Evolutionary conservation across 257 asterid genomes (phyloP), one percentile per base, ranked within the genome.

Genomic region (Solanum chiquidenum): DNA sequence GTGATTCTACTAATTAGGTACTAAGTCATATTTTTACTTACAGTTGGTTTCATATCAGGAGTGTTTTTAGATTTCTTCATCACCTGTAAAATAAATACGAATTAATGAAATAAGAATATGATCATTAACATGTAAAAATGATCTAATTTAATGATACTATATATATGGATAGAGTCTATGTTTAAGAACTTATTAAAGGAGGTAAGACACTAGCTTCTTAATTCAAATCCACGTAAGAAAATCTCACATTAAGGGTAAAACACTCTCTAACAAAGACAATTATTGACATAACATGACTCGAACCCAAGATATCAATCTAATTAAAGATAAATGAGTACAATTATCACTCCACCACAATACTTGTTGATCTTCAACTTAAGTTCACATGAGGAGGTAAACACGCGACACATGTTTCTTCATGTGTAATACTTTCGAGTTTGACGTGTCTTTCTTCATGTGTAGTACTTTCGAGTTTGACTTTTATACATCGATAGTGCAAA

Each of bases 11-110:
- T 37, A 74, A 71, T 34, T 18, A 34, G 52, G 20, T 10, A 35
- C 40, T 27, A 29, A 5, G 42, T 60, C 23, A 58, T 85, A 18
- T 40, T 25, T 10, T 6, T 38, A 27, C 97, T 92, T 93, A 96
- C 98, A 6, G 98, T 96, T 79, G 98, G 98, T 89, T 94, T 96
- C 86, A 85, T 87, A 58, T 85, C 34, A 29, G 94, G 92, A 86
- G 88, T 69, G 62, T 52, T 88, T 69, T 89, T 89, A 68, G 90
- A 89, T 80, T 44, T 88, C 91, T 92, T 94, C 87, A 88, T 94
- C 87, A 89, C 91, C 97, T 93, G 91, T 90, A 79, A 52, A 77
- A 87, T 8, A 58, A 34, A 85, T 27, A 88, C 5, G 52, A 5
- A 46, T 12, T 46, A 46, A 46, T 80, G 18, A 29, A 49, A 25